Evolutionary conservation across 2,329 filamentous ascomycete genomes (phyloP).

Genomic region (Orbilia brochopaga): DNA sequence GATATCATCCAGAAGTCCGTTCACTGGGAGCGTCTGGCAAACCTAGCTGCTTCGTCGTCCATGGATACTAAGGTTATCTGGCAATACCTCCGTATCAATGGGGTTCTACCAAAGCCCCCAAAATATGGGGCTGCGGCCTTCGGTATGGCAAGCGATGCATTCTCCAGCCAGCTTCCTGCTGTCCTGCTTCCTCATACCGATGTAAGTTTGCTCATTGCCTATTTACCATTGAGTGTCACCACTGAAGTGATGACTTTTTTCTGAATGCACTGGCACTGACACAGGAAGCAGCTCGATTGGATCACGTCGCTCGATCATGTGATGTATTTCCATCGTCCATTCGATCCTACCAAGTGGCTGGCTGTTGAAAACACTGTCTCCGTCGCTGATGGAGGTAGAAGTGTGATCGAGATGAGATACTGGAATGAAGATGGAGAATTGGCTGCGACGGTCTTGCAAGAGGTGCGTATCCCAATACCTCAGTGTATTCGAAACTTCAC

Average conservation of each 20-base stretch:
- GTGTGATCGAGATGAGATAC: slow-evolving; percentile 39
- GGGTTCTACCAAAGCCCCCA: slow-evolving; percentile 10
- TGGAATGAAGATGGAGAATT: slow-evolving; percentile 28
- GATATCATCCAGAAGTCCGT: slow-evolving; percentile 2
- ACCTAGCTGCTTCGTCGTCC: neutral
- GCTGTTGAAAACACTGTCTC: slow-evolving; percentile 34
- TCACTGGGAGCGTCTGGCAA: slow-evolving; percentile 10
- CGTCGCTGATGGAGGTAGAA: slow-evolving; percentile 24
- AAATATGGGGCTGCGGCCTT: slow-evolving; percentile 36
- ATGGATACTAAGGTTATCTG: slow-evolving; percentile 7
- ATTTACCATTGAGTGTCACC: no score
- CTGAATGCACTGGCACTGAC: neutral
- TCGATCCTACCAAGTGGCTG: slow-evolving; percentile 39
- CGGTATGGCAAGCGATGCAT: slow-evolving; percentile 37
- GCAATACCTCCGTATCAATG: slow-evolving; percentile 31
- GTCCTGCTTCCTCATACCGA: slow-evolving; percentile 32
- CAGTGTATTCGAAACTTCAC: neutral
- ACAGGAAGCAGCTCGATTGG: slow-evolving; percentile 15
- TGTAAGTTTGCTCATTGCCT: slow-evolving; percentile 5
- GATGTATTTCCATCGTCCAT: slow-evolving; percentile 39
- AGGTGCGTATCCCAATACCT: slow-evolving; percentile 1
- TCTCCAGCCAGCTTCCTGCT: slow-evolving; percentile 38
- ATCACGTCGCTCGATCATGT: slow-evolving; percentile 37
- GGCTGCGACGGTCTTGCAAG: slow-evolving; percentile 38
- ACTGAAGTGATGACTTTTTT: neutral